These are phyloP conservation scores for Fusarium pseudoanthophilum DNA, from an alignment of 2,329 filamentous ascomycete species.

Conservation along the genomic window DNA sequence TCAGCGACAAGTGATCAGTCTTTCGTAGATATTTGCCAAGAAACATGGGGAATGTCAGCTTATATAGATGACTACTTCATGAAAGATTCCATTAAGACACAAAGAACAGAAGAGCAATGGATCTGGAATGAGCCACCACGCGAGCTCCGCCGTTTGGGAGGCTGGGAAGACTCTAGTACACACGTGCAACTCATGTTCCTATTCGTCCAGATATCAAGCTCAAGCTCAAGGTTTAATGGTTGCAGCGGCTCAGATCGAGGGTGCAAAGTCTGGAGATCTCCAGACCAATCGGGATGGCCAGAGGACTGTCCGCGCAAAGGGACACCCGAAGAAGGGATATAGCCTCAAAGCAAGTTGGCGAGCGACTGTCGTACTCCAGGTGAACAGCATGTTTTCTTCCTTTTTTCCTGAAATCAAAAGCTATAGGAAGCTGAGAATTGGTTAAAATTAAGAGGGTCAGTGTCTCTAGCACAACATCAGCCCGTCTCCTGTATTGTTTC, in stretches of 20 bases:
- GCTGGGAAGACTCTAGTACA: not conserved
- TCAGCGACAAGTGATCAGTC: not conserved
- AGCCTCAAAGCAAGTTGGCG: not conserved
- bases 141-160: not conserved
- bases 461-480: too few relatives aligned
- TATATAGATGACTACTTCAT: not conserved
- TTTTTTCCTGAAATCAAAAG: too few relatives aligned
- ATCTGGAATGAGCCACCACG: not conserved
- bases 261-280: not conserved
- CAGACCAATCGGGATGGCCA: not conserved
- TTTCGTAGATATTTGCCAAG: not conserved
- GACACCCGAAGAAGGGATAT: not conserved
- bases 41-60: not conserved
- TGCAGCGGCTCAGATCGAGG: not conserved
- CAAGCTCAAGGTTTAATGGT: slow-evolving; percentile 2
- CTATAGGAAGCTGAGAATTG: too few relatives aligned
- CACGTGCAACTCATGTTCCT: not conserved
- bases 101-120: not conserved
- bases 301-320: not conserved
- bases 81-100: not conserved
- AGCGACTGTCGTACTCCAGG: not conserved
- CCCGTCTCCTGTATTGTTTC: too few relatives aligned
- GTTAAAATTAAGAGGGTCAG: too few relatives aligned
- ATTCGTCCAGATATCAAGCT: not conserved
- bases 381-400: too few relatives aligned